A percentile compares a stretch with the other conserved stretches of the same genome.
Conservation (phyloP, 495 filamentous ascomycete genomes). For the Pseudotulostoma volvatum region DNA sequence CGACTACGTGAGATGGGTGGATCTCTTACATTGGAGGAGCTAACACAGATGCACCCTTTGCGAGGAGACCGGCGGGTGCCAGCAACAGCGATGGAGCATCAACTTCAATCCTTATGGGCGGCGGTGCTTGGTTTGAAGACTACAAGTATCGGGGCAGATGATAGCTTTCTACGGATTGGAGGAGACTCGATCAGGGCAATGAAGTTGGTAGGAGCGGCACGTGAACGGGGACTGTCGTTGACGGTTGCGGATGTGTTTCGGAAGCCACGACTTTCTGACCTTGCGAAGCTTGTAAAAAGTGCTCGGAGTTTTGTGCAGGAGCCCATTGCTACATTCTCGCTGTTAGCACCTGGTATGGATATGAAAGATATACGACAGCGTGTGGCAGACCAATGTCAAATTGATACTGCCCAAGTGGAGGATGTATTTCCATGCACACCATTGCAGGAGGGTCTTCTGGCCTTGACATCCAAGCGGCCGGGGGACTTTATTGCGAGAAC, state of each 20-base stretch:
- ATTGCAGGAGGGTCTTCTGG: slow-evolving; percentile 42
- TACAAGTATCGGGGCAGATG: slow-evolving; percentile 18
- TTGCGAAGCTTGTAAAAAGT: slow-evolving; percentile 10
- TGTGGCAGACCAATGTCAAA: slow-evolving; percentile 1
- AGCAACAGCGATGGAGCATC: slow-evolving; percentile 5
- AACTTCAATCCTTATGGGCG: slow-evolving; percentile 9
- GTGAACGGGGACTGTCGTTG: slow-evolving; percentile 5
- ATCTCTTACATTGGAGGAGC: slow-evolving; percentile 1
- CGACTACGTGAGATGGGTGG: slow-evolving; percentile 6
- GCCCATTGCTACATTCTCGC: neutral
- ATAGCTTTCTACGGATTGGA: slow-evolving; percentile 37
- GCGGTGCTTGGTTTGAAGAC: neutral
- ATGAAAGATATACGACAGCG: neutral
- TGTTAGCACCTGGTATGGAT: neutral
- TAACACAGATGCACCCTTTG: neutral
- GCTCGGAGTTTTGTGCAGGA: neutral
- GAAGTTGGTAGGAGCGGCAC: slow-evolving; percentile 8
- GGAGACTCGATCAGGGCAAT: slow-evolving; percentile 25
- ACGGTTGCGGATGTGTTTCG: slow-evolving; percentile 10
- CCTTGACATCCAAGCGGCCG: slow-evolving; percentile 20
- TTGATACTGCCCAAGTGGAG: slow-evolving; percentile 19
- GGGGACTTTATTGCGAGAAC: slow-evolving; percentile 18
- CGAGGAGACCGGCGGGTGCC: slow-evolving; percentile 1
- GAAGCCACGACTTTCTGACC: slow-evolving; percentile 18
- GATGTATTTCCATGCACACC: slow-evolving; percentile 46